Conservation (phyloP, 768 basidiomycete genomes). For the Trametes meyenii region DNA sequence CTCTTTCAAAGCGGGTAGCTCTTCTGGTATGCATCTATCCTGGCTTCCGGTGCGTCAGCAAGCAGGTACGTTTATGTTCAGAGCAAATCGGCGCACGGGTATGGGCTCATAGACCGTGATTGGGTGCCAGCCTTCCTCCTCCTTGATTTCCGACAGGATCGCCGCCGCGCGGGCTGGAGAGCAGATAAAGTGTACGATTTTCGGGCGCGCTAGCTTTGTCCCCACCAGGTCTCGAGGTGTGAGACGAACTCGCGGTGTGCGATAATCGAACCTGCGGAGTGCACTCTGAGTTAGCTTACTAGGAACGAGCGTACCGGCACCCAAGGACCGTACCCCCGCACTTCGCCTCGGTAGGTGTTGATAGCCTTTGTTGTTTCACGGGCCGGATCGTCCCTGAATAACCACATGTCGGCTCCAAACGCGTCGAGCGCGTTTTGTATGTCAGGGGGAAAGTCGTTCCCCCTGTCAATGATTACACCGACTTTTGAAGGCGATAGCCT, state of each 20-base stretch:
- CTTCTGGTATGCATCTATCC: slow-evolving; percentile 80
- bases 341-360: slow-evolving; percentile 75
- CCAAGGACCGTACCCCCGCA: slow-evolving; percentile 54
- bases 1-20: slow-evolving; percentile 65
- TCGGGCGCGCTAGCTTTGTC: slow-evolving; percentile 54
- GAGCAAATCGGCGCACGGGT: slow-evolving; percentile 53
- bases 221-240: slow-evolving; percentile 66
- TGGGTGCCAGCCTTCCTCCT: slow-evolving; percentile 62
- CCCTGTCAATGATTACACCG: slow-evolving; percentile 86
- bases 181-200: slow-evolving; percentile 80
- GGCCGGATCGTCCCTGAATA: slow-evolving; percentile 62
- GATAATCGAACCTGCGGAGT: slow-evolving; percentile 71
- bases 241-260: slow-evolving; percentile 70
- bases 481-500: slow-evolving; percentile 69
- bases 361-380: slow-evolving; percentile 69
- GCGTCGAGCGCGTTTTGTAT: slow-evolving; percentile 57
- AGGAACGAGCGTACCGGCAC: neutral
- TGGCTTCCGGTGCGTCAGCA: slow-evolving; percentile 36
- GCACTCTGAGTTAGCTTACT: too few relatives aligned
- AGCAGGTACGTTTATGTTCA: neutral
- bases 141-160: slow-evolving; percentile 65
- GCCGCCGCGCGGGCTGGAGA: slow-evolving; percentile 70
- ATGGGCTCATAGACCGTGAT: slow-evolving; percentile 83
- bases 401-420: slow-evolving; percentile 80
- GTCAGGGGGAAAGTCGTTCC: slow-evolving; percentile 68